Evolutionary conservation across 345 rosid species (phyloP).

Genomic region (Salix caprea): DNA sequence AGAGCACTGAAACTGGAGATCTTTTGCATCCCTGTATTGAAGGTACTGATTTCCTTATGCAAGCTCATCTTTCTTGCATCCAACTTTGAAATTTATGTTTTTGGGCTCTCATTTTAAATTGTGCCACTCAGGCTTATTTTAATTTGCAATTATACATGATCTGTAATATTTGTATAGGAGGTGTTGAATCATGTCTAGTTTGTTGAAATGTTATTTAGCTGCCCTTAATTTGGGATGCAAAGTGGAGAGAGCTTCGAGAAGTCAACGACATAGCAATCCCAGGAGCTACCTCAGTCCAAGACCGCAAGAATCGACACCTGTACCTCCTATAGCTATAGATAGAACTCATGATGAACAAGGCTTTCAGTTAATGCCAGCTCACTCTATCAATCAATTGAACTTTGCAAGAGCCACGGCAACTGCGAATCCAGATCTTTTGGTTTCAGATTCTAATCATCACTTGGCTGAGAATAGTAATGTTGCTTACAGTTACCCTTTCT

Average conservation of each 20-base stretch:
- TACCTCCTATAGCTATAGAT: conserved; percentile 31
- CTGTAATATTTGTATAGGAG: background rate
- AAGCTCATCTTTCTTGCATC: conserved; percentile 14
- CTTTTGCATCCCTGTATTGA: conserved; percentile 97
- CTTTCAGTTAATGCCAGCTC: conserved; percentile 27
- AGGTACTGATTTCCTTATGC: conserved; percentile 42
- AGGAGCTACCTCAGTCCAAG: conserved; percentile 77
- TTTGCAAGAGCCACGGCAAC: conserved; percentile 26
- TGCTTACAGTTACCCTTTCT: conserved; percentile 35
- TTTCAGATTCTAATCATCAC: conserved; percentile 21
- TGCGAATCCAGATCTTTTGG: conserved; percentile 16
- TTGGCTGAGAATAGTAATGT: conserved; percentile 28
- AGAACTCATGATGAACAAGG: conserved; percentile 29
- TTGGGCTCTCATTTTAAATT: conserved; percentile 2
- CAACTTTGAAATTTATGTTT: background rate
- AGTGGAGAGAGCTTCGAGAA: conserved; percentile 91
- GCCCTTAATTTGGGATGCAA: conserved; percentile 90
- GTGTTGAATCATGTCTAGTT: background rate
- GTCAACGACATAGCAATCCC: conserved; percentile 82
- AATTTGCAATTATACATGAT: conserved; percentile 2
- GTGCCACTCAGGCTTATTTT: background rate
- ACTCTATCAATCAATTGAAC: conserved; percentile 30
- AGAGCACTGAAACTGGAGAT: conserved; percentile 71
- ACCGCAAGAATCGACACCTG: conserved; percentile 47
- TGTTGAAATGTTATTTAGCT: conserved; percentile 44